Conservation (phyloP, 2,329 filamentous ascomycete genomes). For the Neopestalotiopsis sp. region DNA sequence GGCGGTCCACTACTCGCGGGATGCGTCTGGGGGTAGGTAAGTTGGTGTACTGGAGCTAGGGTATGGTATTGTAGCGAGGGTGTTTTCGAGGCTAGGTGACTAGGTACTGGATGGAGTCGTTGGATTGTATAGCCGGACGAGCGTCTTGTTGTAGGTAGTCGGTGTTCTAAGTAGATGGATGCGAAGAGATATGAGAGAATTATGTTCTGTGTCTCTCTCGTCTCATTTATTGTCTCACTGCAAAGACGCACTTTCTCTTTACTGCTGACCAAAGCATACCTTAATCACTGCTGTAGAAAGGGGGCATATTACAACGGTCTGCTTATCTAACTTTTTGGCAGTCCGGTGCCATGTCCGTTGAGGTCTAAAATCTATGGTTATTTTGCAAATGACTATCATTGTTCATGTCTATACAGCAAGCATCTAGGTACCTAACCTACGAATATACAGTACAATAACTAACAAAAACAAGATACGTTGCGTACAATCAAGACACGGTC, state of each 20-base stretch:
- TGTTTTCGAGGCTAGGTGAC: background rate
- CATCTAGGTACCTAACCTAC: background rate
- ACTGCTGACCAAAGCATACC: background rate
- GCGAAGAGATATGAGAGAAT: too few species aligned
- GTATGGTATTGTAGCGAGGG: background rate
- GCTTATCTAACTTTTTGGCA: conserved; percentile 1
- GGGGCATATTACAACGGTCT: background rate
- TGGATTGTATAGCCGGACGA: background rate
- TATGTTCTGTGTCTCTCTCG: too few species aligned
- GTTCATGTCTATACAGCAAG: background rate
- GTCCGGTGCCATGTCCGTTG: background rate
- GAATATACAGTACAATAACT: background rate
- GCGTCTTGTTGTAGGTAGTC: background rate
- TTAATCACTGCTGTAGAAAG: background rate
- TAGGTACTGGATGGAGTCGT: background rate
- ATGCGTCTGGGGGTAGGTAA: background rate
- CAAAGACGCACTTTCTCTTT: background rate
- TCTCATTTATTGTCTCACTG: too few species aligned
- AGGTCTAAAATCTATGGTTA: background rate
- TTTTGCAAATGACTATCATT: background rate
- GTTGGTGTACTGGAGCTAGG: background rate
- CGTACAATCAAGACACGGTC: background rate
- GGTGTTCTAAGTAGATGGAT: too few species aligned
- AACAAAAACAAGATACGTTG: too few species aligned
- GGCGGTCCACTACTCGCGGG: conserved; percentile 11